Percentiles rank a stretch among this genome's conserved stretches.
phyloP scores from a whole-genome alignment of 495 filamentous ascomycete genomes.

The Lasiosphaeria hispida region DNA sequence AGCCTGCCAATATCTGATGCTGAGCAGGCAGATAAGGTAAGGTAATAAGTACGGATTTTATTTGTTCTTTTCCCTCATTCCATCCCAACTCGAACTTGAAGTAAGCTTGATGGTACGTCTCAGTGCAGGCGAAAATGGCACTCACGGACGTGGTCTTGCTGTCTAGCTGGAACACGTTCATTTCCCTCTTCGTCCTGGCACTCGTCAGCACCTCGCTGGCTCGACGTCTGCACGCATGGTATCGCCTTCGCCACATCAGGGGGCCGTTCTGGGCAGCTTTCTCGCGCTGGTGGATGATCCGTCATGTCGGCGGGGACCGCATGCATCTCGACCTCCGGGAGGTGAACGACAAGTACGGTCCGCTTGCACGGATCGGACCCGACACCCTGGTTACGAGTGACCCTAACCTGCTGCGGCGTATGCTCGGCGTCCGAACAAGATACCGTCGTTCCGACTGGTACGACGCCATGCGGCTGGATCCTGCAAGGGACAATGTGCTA shows the following conservation, averaged over 20 bases:
- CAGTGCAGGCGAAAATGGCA: too few relatives aligned
- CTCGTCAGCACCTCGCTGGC: too few relatives aligned
- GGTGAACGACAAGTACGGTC: not conserved
- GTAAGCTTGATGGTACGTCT: too few relatives aligned
- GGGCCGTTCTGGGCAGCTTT: not conserved
- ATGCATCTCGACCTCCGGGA: not conserved
- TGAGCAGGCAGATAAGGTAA: too few relatives aligned
- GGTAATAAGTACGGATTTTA: too few relatives aligned
- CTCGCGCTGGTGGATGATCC: not conserved
- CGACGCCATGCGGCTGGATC: not conserved
- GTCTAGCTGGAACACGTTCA: too few relatives aligned
- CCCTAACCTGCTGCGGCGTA: not conserved
- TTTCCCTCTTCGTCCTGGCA: too few relatives aligned
- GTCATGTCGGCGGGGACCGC: not conserved
- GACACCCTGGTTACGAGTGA: not conserved
- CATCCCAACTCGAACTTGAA: too few relatives aligned
- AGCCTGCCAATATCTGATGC: too few relatives aligned
- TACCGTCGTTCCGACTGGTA: slow-evolving; percentile 2
- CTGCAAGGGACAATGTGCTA: not conserved
- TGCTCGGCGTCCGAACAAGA: not conserved
- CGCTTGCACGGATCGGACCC: not conserved
- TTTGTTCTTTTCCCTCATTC: too few relatives aligned
- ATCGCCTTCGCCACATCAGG: not conserved
- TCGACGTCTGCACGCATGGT: too few relatives aligned
- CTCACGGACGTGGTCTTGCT: too few relatives aligned